Conservation (phyloP, 169 alveolate genomes). For the Plasmodium vinckei region DNA sequence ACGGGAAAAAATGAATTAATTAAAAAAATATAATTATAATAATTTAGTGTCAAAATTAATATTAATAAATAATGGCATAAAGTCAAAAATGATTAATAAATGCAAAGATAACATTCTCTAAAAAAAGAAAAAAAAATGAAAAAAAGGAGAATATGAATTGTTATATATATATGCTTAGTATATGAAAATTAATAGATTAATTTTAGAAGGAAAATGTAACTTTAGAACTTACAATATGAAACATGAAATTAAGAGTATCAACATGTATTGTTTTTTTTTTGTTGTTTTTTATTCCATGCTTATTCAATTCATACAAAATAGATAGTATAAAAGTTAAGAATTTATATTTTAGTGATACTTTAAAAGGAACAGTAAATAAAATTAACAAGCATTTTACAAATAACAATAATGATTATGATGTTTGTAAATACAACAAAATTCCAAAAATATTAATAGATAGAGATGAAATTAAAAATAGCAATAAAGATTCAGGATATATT, state of each 20-base stretch:
- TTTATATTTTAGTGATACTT: constrained; percentile 32
- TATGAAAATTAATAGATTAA: neutral
- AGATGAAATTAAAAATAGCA: constrained; percentile 21
- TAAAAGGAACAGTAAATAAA: constrained; percentile 53
- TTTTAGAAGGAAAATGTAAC: constrained; percentile 14
- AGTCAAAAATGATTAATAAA: too few relatives aligned
- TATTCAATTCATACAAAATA: constrained; percentile 35
- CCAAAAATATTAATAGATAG: constrained; percentile 49
- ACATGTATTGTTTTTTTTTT: constrained; percentile 6
- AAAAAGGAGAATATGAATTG: neutral
- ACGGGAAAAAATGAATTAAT: too few relatives aligned
- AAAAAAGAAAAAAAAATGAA: neutral
- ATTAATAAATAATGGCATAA: too few relatives aligned
- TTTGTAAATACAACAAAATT: constrained; percentile 55
- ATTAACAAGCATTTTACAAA: constrained; percentile 27
- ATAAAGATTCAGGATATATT: constrained; percentile 30
- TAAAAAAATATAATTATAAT: too few relatives aligned
- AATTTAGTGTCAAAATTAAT: too few relatives aligned
- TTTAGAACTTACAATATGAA: constrained; percentile 30
- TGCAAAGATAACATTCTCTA: neutral
- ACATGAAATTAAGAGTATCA: constrained; percentile 26
- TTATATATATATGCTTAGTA: constrained; percentile 2
- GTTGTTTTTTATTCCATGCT: constrained; percentile 3
- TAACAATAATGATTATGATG: constrained; percentile 25
- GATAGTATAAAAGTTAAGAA: constrained; percentile 51